Base-by-base conservation (phyloP, 1,139 yeast genomes). In the Debaryomycetaceae sp. region DNA sequence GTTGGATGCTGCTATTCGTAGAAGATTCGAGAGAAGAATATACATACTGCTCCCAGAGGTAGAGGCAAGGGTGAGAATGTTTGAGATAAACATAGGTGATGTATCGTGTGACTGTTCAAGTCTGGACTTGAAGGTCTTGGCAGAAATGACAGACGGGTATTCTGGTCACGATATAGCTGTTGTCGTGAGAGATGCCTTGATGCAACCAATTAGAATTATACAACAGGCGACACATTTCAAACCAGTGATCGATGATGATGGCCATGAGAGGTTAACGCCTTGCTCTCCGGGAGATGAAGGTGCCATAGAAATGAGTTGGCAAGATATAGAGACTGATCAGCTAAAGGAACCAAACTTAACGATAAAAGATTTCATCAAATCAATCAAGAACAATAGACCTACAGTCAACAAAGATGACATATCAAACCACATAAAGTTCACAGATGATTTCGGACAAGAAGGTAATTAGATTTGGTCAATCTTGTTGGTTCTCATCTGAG, bases 161-260 rank as follows among this genome's bases (percentile, higher is more conserved):
- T 89, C 97, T 0, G 99, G 99, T 44, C 96, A 93, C 61, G 99
- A 95, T 76, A 80, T 95, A 36, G 95, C 98, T 0, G 97, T 93
- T 37, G 95, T 91, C 14, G 99, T 95, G 6, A 82, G 96, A 57
- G 99, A 95, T 65, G 98, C 99, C 0, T 73, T 95, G 52, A 95
- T 95, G 99, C 95, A 91, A 63, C 99, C 99, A 1, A 88, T 95
- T 47, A 80, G 99, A 57, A 90, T 90, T 62, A 90, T 95, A 51
- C 99, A 93, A 65, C 86, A 82, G 57, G 98, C 99, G 0, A 95
- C 99, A 0, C 99, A 95, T 70, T 95, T 95, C 70, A 87, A 86
- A 58, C 74, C 76, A 45, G 77, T 81, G 8, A 44, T 52, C 6
- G 66, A 54, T 40, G 63, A 60, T 23, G 68, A 70, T 41, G 69